Evolutionary conservation across 2,329 filamentous ascomycete genomes (phyloP), one percentile per base, ranked within the genome.

Genomic region (Alternaria consortialis): DNA sequence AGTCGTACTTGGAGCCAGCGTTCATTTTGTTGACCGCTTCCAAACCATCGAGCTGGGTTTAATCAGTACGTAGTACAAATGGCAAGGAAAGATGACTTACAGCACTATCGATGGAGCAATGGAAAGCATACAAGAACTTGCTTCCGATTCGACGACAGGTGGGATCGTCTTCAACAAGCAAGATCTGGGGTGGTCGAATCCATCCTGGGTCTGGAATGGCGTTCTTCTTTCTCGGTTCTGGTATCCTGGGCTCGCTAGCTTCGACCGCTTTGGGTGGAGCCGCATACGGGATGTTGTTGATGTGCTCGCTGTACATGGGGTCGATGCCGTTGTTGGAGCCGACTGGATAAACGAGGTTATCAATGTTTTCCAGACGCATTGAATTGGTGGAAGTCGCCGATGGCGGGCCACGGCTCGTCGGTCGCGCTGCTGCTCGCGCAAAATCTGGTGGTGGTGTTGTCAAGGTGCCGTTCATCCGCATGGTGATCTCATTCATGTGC

Each of bases 301-400:
- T 93, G 74, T 97, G 93, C 71, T 97, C 94, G 69, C 92, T 91
- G 75, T 94, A 94, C 85, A 97, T 95, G 1, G 94, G 94, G 74
- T 97, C 94, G 67, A 97, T 97, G 54, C 94, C 94, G 67, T 96
- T 92, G 0, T 90, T 95, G 66, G 93, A 89, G 17, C 94, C 94
- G 15, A 97, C 93, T 0, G 94, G 94, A 75, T 97, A 98, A 9
- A 97, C 93, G 55, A 96, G 86, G 65, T 85, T 86, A 63, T 91
- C 89, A 44, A 90, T 77, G 56, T 91, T 88, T 13, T 83, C 82
- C 39, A 84, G 85, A 5, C 83, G 83, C 73, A 87, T 81, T 2
- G 83, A 79, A 3, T 82, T 81, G 39, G 82, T 84, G 1, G 86
- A 86, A 3, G 82, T 76, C 32, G 83, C 81, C 5, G 83, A 84